A percentile compares a stretch with the other conserved stretches of the same genome.
phyloP scores from a whole-genome alignment of 2,329 filamentous ascomycete species.

The Pyricularia sp. region DNA sequence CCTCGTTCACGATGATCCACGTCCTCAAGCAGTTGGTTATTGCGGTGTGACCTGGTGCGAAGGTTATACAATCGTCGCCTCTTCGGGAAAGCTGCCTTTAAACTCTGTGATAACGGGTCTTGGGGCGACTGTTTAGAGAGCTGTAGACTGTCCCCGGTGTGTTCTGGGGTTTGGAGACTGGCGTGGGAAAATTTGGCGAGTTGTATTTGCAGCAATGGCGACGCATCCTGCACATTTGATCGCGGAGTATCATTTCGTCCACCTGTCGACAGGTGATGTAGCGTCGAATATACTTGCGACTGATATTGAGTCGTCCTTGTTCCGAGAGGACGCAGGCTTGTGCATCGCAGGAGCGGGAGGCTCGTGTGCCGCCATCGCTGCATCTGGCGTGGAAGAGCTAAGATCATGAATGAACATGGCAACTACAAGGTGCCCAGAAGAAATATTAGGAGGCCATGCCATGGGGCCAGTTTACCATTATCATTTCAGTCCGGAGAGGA shows the following conservation, averaged over 20 bases:
- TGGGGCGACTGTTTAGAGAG: background rate
- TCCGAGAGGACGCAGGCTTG: background rate
- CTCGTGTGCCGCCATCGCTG: constrained; percentile 3
- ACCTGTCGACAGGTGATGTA: background rate
- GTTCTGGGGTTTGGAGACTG: background rate
- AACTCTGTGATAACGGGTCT: background rate
- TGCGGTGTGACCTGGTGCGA: background rate
- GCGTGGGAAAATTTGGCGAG: background rate
- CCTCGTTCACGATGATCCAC: background rate
- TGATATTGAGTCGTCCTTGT: background rate
- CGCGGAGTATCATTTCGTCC: background rate
- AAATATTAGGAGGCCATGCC: background rate
- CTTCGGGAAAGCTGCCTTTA: background rate
- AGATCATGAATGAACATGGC: background rate
- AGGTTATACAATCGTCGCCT: background rate
- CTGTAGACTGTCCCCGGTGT: background rate
- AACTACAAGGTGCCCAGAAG: background rate
- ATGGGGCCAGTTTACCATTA: background rate
- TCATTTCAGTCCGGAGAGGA: background rate
- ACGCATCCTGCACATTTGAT: background rate
- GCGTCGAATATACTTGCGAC: background rate
- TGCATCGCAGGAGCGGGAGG: background rate
- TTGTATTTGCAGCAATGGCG: background rate
- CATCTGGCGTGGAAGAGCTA: background rate
- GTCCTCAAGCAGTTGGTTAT: background rate